A percentile compares a stretch with the other conserved stretches of the same genome.
Evolutionary conservation across 805 yeast species (phyloP).

Genomic region (Metschnikowia borealis): DNA sequence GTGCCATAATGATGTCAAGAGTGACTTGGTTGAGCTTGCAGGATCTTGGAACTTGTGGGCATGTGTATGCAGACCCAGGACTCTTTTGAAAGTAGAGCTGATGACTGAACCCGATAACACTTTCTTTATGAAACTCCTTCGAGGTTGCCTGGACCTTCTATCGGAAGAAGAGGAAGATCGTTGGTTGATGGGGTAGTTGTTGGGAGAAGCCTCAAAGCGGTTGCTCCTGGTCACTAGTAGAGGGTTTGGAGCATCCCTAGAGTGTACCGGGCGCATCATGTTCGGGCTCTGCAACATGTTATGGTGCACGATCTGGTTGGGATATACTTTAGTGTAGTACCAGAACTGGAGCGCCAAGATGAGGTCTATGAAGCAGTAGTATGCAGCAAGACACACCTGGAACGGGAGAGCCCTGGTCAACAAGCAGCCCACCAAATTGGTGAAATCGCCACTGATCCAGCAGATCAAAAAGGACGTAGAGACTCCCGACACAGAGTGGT

Average conservation of each 20-base stretch:
- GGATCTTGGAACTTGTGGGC: background rate
- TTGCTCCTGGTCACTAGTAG: slow-evolving; percentile 17
- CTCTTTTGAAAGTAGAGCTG: slow-evolving; percentile 14
- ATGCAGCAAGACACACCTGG: slow-evolving; percentile 67
- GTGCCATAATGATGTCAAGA: background rate
- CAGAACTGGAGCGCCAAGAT: slow-evolving; percentile 17
- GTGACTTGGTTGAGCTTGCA: background rate
- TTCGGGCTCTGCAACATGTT: slow-evolving; percentile 37
- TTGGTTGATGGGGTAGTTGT: slow-evolving; percentile 1
- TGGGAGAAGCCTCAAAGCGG: slow-evolving; percentile 20
- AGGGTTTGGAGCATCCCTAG: slow-evolving; percentile 9
- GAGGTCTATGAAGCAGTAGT: slow-evolving; percentile 49
- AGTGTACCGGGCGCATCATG: slow-evolving; percentile 24
- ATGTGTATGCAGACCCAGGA: slow-evolving; percentile 1
- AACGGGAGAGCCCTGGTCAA: slow-evolving; percentile 77
- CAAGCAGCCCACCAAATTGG: slow-evolving; percentile 64
- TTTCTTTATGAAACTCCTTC: slow-evolving; percentile 10
- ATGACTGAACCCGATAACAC: slow-evolving; percentile 14
- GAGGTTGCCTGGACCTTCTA: slow-evolving; percentile 2
- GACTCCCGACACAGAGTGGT: slow-evolving; percentile 34
- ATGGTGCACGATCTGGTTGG: slow-evolving; percentile 36
- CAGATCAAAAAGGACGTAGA: slow-evolving; percentile 27
- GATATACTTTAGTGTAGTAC: slow-evolving; percentile 19
- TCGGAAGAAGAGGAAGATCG: slow-evolving; percentile 10
- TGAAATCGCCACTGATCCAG: slow-evolving; percentile 40